Conservation (phyloP, 2,329 filamentous ascomycete genomes). For the Alternaria panax region DNA sequence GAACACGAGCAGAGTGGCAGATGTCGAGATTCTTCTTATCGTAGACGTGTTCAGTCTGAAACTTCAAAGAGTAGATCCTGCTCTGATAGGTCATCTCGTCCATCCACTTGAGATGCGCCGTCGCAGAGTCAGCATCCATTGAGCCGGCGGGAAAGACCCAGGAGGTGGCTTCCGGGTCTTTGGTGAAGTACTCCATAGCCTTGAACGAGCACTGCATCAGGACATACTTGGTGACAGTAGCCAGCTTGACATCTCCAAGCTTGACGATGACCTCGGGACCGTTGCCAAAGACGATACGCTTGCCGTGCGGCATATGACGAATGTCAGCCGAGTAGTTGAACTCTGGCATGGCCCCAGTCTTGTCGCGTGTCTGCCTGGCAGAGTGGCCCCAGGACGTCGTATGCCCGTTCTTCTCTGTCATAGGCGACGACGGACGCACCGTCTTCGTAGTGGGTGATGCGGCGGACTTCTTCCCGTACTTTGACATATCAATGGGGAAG, state of each 20-base stretch:
- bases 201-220: constrained; percentile 39
- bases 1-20: constrained; percentile 31
- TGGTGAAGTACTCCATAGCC: constrained; percentile 30
- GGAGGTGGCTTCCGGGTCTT: constrained; percentile 18
- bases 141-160: constrained; percentile 24
- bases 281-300: constrained; percentile 31
- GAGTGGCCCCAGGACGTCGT: background rate
- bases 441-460: background rate
- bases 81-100: constrained; percentile 30
- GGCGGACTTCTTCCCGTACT: constrained; percentile 26
- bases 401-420: background rate
- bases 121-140: constrained; percentile 28
- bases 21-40: constrained; percentile 35
- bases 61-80: constrained; percentile 33
- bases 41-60: constrained; percentile 21
- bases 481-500: constrained; percentile 32
- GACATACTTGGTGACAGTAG: constrained; percentile 31
- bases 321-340: constrained; percentile 25
- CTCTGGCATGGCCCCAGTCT: constrained; percentile 14
- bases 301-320: constrained; percentile 28
- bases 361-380: background rate
- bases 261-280: constrained; percentile 31
- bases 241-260: constrained; percentile 24
- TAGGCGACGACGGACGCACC: background rate
- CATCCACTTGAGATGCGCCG: constrained; percentile 34